A percentile compares a stretch with the other conserved stretches of the same genome.
Evolutionary conservation across 2,329 filamentous ascomycete species (phyloP).

Genomic region (Elsinoe batatas): DNA sequence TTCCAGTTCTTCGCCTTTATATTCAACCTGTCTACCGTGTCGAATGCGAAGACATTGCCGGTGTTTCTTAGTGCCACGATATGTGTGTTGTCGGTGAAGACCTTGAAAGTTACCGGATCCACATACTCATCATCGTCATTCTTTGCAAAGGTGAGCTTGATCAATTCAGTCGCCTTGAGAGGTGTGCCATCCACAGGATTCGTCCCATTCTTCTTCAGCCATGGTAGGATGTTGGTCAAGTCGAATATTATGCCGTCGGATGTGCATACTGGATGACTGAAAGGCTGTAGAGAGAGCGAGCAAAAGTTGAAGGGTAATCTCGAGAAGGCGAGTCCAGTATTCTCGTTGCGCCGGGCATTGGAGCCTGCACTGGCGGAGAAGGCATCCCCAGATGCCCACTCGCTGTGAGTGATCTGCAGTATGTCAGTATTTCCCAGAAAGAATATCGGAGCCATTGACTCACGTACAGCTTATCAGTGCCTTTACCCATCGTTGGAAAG

Average conservation of each 20-base stretch:
- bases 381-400: conserved; percentile 88
- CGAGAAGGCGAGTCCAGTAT: conserved; percentile 60
- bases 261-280: conserved; percentile 90
- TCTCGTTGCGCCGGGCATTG: conserved; percentile 47
- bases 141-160: conserved; percentile 83
- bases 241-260: conserved; percentile 83
- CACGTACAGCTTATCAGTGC: conserved; percentile 33
- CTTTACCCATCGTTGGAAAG: conserved; percentile 17
- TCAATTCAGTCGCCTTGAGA: conserved; percentile 70
- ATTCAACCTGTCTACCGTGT: conserved; percentile 90
- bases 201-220: conserved; percentile 87
- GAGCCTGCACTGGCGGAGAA: conserved; percentile 72
- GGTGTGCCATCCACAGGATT: conserved; percentile 80
- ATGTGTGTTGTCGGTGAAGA: conserved; percentile 96
- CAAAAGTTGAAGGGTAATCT: conserved; percentile 97
- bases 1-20: conserved; percentile 95
- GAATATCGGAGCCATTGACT: conserved; percentile 17
- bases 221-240: conserved; percentile 83
- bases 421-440: conserved; percentile 8
- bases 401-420: conserved; percentile 78
- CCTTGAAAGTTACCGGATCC: conserved; percentile 94
- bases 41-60: conserved; percentile 93
- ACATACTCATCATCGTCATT: conserved; percentile 88
- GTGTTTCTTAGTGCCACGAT: conserved; percentile 79
- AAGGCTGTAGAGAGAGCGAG: conserved; percentile 89